Percentiles rank a stretch among this genome's conserved stretches.
Evolutionary conservation across 176 grass and related monocot species (phyloP).

Genomic region (Pharus latifolius): DNA sequence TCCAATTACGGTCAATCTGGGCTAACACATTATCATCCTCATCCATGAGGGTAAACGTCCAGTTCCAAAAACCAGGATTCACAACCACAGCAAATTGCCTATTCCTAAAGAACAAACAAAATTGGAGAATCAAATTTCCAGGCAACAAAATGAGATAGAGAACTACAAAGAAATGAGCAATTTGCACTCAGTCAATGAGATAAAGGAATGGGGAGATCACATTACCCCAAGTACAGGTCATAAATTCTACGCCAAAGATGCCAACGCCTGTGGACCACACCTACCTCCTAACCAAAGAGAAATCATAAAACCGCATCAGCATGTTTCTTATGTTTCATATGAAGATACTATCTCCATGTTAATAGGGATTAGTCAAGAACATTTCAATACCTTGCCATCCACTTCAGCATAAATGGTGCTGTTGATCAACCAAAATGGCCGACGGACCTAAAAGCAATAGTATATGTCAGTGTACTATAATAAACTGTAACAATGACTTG

Average conservation of each 20-base stretch:
- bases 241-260: constrained; percentile 98
- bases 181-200: constrained; percentile 1
- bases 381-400: constrained; percentile 64
- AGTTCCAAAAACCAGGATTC: constrained; percentile 96
- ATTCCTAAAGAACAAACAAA: constrained; percentile 44
- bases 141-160: constrained; percentile 1
- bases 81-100: constrained; percentile 98
- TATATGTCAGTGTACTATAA: constrained; percentile 16
- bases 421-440: constrained; percentile 96
- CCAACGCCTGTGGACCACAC: constrained; percentile 94
- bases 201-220: neutral
- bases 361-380: neutral
- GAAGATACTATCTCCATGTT: neutral
- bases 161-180: neutral
- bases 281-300: constrained; percentile 55
- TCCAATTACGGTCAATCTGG: constrained; percentile 91
- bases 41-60: constrained; percentile 81
- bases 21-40: constrained; percentile 76
- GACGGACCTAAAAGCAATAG: constrained; percentile 59
- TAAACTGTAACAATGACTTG: neutral
- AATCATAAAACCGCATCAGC: constrained; percentile 22
- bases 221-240: constrained; percentile 98
- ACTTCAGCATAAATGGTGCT: constrained; percentile 96
- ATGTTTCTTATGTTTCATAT: neutral
- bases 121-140: constrained; percentile 15